Percentiles rank a stretch among this genome's conserved stretches.
phyloP scores from a whole-genome alignment of 208 protist genomes.

The Trypanosoma boissoni region DNA sequence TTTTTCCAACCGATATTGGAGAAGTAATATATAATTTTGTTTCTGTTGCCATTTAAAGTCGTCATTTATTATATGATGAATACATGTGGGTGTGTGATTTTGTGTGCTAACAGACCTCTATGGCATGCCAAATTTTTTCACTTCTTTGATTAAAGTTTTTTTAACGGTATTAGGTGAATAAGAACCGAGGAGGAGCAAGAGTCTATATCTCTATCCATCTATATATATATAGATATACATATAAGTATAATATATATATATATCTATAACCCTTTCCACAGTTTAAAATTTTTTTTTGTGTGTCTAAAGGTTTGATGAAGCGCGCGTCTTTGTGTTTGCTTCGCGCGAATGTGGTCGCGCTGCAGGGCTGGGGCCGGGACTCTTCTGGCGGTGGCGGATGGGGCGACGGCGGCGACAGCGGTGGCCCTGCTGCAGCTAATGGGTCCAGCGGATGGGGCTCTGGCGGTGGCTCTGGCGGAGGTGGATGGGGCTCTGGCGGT shows the following conservation, averaged over 20 bases:
- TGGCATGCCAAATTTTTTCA: not conserved
- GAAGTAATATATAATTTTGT: too few species aligned
- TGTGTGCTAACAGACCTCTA: too few species aligned
- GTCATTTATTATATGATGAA: too few species aligned
- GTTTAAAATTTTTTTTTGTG: not conserved
- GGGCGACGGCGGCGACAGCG: constrained; percentile 22
- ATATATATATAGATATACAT: not conserved
- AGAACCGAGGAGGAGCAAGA: not conserved
- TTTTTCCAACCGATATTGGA: too few species aligned
- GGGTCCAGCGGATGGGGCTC: too few species aligned
- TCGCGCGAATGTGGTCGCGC: constrained; percentile 26
- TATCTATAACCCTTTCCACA: not conserved
- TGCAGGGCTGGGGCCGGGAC: constrained; percentile 63
- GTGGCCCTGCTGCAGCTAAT: constrained; percentile 10
- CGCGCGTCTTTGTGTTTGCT: constrained; percentile 36
- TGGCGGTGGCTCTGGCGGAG: constrained; percentile 17
- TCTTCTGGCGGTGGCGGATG: constrained; percentile 29
- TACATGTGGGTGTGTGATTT: too few species aligned
- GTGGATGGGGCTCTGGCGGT: constrained; percentile 15
- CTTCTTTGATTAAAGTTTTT: not conserved
- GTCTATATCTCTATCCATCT: not conserved
- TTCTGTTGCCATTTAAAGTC: too few species aligned
- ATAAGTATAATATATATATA: not conserved
- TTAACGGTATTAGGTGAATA: not conserved
- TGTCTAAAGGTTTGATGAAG: constrained; percentile 27